A percentile compares a stretch with the other conserved stretches of the same genome.
Conservation (phyloP, 1,284 basidiomycete genomes). For the Boletellus sp. region DNA sequence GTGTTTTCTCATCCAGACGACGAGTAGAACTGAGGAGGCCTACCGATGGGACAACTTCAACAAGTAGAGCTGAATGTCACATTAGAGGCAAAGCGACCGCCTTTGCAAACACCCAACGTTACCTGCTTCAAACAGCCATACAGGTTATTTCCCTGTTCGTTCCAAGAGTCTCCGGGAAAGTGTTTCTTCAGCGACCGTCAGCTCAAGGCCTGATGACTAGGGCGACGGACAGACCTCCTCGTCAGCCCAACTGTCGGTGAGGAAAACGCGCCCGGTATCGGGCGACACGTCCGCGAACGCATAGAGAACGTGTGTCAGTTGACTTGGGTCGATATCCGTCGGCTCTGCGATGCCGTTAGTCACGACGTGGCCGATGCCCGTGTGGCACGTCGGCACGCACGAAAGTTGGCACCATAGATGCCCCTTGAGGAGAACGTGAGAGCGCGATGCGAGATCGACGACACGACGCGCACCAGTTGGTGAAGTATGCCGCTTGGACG, state of each 20-base stretch:
- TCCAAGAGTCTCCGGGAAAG: constrained; percentile 59
- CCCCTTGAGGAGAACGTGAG: constrained; percentile 46
- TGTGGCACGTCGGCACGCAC: constrained; percentile 41
- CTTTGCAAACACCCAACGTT: constrained; percentile 5
- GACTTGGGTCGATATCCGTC: constrained; percentile 51
- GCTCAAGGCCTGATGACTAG: not conserved
- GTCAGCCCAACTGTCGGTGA: constrained; percentile 84
- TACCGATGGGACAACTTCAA: constrained; percentile 56
- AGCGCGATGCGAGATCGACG: not conserved
- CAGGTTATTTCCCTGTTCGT: constrained; percentile 66
- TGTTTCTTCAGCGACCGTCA: constrained; percentile 49
- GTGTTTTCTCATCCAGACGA: not conserved
- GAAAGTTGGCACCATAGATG: constrained; percentile 80
- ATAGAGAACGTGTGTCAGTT: constrained; percentile 78
- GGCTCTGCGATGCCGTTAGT: constrained; percentile 46
- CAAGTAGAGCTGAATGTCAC: constrained; percentile 44
- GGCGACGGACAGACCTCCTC: constrained; percentile 56
- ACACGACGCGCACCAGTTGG: constrained; percentile 48
- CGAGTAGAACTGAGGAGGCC: not conserved
- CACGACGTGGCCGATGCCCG: not conserved
- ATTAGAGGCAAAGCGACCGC: not conserved
- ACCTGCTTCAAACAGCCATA: constrained; percentile 89
- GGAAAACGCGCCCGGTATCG: constrained; percentile 58
- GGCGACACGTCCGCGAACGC: constrained; percentile 79
- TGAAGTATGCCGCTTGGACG: constrained; percentile 61